Evolutionary conservation across 495 filamentous ascomycete genomes (phyloP).

Genomic region (Aspergillus kassunensis): DNA sequence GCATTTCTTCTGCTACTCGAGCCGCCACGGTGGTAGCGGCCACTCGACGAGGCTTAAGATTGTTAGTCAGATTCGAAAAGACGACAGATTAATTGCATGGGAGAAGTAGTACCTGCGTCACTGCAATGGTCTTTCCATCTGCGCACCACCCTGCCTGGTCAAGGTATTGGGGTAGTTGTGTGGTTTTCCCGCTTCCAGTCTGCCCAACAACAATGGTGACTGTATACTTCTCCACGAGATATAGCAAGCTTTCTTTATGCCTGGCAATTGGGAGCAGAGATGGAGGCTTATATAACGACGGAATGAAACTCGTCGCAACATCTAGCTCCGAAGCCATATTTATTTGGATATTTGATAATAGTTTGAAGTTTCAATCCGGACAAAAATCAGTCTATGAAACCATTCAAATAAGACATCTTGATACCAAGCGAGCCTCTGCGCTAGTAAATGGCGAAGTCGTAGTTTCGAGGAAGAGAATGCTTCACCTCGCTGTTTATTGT

Average conservation of each 20-base stretch:
- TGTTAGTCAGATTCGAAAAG: too few species aligned
- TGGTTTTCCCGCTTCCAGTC: conserved; percentile 89
- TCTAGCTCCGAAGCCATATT: conserved; percentile 48
- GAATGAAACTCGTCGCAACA: conserved; percentile 63
- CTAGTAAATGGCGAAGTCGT: too few species aligned
- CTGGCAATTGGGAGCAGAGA: conserved; percentile 73
- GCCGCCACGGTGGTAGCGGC: conserved; percentile 90
- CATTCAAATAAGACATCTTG: conserved; percentile 12
- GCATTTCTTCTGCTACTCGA: conserved; percentile 89
- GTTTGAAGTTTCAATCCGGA: background rate
- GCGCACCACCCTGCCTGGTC: conserved; percentile 86
- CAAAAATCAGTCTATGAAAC: background rate
- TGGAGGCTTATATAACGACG: conserved; percentile 72
- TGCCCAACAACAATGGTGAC: conserved; percentile 85
- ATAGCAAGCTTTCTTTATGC: conserved; percentile 68
- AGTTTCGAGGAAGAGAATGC: too few species aligned
- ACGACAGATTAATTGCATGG: too few species aligned
- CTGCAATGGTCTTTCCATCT: conserved; percentile 75
- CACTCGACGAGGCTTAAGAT: conserved; percentile 83
- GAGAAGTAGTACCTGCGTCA: conserved; percentile 72
- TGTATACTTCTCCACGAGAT: conserved; percentile 70
- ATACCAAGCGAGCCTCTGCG: background rate
- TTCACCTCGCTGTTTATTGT: too few species aligned
- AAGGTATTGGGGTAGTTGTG: conserved; percentile 83
- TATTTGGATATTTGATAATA: background rate